These are phyloP conservation scores for Circinella umbellata DNA, from an alignment of 371 early-diverging fungal genomes.

Conservation along the genomic window DNA sequence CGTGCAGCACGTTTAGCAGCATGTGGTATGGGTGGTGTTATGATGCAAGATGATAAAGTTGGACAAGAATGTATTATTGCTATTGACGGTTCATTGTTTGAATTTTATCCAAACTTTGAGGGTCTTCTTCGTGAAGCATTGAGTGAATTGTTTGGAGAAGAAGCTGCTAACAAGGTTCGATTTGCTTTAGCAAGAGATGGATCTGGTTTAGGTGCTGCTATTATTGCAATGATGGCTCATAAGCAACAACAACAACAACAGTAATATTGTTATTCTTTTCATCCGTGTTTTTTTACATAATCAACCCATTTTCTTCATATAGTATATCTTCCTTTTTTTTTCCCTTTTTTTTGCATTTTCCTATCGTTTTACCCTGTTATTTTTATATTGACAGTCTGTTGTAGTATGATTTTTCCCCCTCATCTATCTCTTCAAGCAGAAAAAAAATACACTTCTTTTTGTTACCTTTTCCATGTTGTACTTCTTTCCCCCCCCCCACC, in stretches of 20 bases:
- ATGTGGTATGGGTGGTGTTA: slow-evolving; percentile 81
- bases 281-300: too few species aligned
- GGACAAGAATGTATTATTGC: slow-evolving; percentile 38
- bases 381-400: too few species aligned
- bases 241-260: slow-evolving; percentile 12
- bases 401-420: too few species aligned
- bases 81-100: slow-evolving; percentile 92
- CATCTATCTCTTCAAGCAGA: too few species aligned
- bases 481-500: too few species aligned
- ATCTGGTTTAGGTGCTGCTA: slow-evolving; percentile 54
- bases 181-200: slow-evolving; percentile 49
- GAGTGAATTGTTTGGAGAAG: slow-evolving; percentile 72
- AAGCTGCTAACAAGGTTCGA: slow-evolving; percentile 39
- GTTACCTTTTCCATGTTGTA: too few species aligned
- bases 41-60: slow-evolving; percentile 46
- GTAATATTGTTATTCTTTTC: too few species aligned
- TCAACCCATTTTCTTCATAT: too few species aligned
- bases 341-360: too few species aligned
- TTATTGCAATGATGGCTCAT: slow-evolving; percentile 53
- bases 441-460: too few species aligned
- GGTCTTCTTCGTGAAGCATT: slow-evolving; percentile 75
- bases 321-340: too few species aligned
- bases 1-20: slow-evolving; percentile 89
- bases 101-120: slow-evolving; percentile 89
- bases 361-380: too few species aligned